Evolutionary conservation across 345 rosid species (phyloP).

Genomic region (Noccaea caerulescens): DNA sequence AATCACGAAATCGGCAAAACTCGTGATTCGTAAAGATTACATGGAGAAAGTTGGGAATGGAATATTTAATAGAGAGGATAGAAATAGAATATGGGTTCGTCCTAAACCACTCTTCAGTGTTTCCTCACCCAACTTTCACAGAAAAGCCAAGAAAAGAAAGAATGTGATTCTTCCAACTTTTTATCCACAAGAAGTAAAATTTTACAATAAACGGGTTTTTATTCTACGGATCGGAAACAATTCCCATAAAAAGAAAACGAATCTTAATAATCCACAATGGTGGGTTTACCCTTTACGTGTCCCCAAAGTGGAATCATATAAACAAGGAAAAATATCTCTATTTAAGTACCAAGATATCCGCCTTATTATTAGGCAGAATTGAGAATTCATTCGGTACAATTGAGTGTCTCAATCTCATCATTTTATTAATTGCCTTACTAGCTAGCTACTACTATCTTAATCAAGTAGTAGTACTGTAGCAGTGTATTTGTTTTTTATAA

Average conservation of each 20-base stretch:
- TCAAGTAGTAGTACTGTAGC: background rate
- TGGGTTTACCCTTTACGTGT: conserved; percentile 33
- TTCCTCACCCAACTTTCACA: conserved; percentile 36
- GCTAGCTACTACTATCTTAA: background rate
- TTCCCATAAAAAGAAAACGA: background rate
- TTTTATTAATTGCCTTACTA: background rate
- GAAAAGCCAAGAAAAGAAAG: conserved; percentile 34
- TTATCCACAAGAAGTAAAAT: conserved; percentile 28
- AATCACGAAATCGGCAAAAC: conserved; percentile 19
- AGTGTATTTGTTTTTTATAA: no score
- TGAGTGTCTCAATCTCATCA: background rate
- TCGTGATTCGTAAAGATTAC: conserved; percentile 38
- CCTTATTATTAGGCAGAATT: conserved; percentile 19
- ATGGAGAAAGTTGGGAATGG: conserved; percentile 25
- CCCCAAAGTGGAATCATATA: conserved; percentile 16
- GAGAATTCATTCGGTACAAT: background rate
- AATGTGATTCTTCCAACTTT: conserved; percentile 40
- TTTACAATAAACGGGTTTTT: conserved; percentile 4
- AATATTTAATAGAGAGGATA: conserved; percentile 22
- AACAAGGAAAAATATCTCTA: background rate
- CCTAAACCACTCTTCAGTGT: conserved; percentile 37
- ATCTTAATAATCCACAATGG: conserved; percentile 19
- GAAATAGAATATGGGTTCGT: conserved; percentile 3
- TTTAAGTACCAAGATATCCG: background rate
- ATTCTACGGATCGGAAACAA: background rate